Base-by-base conservation (phyloP, 495 filamentous ascomycete species). In the Penicillium simplicissimum region DNA sequence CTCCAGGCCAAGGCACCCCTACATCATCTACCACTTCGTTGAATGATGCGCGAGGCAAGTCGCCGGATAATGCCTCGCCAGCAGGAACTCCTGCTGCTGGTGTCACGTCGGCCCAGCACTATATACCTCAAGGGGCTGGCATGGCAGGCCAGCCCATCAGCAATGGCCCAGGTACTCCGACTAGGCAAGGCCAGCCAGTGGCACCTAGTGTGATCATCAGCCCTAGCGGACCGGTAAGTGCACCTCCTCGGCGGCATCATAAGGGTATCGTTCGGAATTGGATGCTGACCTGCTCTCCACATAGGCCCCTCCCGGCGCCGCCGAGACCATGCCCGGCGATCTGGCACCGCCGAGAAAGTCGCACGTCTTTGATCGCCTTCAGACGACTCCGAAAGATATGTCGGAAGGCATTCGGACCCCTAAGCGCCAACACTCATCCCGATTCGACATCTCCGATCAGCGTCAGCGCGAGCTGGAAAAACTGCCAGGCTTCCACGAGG, bases 321-420 rank as follows among this genome's bases (percentile, higher is more conserved):
- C 93, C 49, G 95, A 99, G 79, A 96, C 94, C 1, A 98, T 99
- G 96, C 95, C 96, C 38, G 91, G 93, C 65, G 95, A 99, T 72
- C 90, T 99, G 57, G 93, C 92, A 33, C 95, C 96, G 34, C 95
- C 95, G 1, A 92, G 96, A 71, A 98, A 97, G 76, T 93, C 92
- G 6, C 73, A 91, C 66, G 86, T 96, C 65, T 97, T 94, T 75
- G 92, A 97, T 73, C 87, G 93, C 49, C 84, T 98, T 48, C 91
- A 96, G 67, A 89, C 93, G 54, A 93, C 91, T 1, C 96, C 96
- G 14, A 98, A 96, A 70, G 95, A 97, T 68, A 87, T 96, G 42
- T 91, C 94, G 5, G 96, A 99, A 73, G 96, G 95, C 25, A 90
- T 97, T 59, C 84, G 93, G 69, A 98, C 95, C 8, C 95, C 95